Evolutionary conservation across 2,329 filamentous ascomycete genomes (phyloP), one percentile per base, ranked within the genome.

Genomic region (Plenodomus biglobosus): DNA sequence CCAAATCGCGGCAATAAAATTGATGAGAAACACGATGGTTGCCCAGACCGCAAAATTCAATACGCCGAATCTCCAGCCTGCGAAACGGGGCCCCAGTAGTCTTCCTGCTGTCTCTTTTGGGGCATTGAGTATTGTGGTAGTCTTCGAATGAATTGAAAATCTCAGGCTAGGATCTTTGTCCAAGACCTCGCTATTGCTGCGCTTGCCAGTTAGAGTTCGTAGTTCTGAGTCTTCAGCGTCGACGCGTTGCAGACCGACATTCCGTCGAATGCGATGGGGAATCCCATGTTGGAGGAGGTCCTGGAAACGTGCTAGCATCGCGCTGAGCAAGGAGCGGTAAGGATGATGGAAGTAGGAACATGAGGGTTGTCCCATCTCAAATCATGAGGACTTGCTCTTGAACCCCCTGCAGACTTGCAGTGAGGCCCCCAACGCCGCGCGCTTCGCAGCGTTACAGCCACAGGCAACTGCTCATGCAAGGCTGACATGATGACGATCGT

Each of bases 51-150:
- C 52, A 15, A 57, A 56, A 37, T 46, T 48, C 11, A 58, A 34
- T 2, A 50, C 53, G n/a, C 57, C 50, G 20, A 53, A 54, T 43
- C 55, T 41, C 57, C 57, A 60, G 3, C 54, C 52, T 15, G 49
- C 38, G 24, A 52, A 46, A 6, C 42, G 52, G 27, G 41, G 18
- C 8, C 45, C 52, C 27, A 54, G n/a, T 10, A 39, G 24, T 11
- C 22, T 24, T 24, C 22, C 10, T 24, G 22, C 22, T 24, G 5
- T 24, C 10, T 24, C 22, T 24, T 24, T 24, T 24, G 22, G 22
- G 5, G 22, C 22, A 24, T 24, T 24, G 22, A 24, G 10, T 24
- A 24, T 10, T 5, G 22, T 24, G 22, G 22, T 24, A 10, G 22
- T 24, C 22, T 24, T 24, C 10, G 22, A 24, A 24, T 24, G 22